A percentile compares a stretch with the other conserved stretches of the same genome.
Evolutionary conservation across 179 eudicot species (phyloP).

Genomic region (Beta macrorhiza): DNA sequence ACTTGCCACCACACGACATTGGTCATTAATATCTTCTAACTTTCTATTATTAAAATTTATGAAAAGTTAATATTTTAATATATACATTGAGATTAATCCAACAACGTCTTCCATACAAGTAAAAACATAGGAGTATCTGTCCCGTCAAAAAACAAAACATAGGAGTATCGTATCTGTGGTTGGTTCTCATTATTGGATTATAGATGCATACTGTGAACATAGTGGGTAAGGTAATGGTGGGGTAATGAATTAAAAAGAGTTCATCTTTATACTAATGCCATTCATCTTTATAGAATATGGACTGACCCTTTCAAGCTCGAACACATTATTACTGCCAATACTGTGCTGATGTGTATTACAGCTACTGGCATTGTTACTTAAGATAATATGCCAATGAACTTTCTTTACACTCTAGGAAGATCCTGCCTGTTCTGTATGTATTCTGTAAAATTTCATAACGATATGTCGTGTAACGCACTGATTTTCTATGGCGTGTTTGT

Average conservation of each 20-base stretch:
- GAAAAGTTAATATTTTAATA: too few relatives aligned
- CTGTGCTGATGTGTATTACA: slow-evolving; percentile 34
- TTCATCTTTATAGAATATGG: slow-evolving; percentile 24
- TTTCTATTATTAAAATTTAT: too few relatives aligned
- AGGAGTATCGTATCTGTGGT: too few relatives aligned
- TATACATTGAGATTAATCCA: too few relatives aligned
- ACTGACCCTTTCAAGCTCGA: slow-evolving; percentile 17
- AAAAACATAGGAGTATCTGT: too few relatives aligned
- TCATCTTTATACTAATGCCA: slow-evolving; percentile 28
- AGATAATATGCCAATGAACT: slow-evolving; percentile 18
- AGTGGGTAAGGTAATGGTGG: slow-evolving; percentile 34
- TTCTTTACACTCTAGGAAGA: slow-evolving; percentile 19
- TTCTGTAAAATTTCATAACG: slow-evolving; percentile 16
- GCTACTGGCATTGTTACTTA: slow-evolving; percentile 18
- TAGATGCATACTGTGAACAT: slow-evolving; percentile 16
- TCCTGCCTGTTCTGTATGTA: slow-evolving; percentile 9
- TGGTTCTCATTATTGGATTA: slow-evolving; percentile 21
- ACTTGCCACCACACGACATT: too few relatives aligned
- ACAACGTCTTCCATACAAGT: too few relatives aligned
- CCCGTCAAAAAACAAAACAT: too few relatives aligned
- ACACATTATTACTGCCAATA: slow-evolving; percentile 16
- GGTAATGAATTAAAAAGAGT: slow-evolving; percentile 9
- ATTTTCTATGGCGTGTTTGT: slow-evolving; percentile 2
- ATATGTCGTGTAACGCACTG: slow-evolving; percentile 35
- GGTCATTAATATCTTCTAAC: too few relatives aligned